Evolutionary conservation across 345 rosid genomes (phyloP).

Genomic region (Gossypium longicalyx): DNA sequence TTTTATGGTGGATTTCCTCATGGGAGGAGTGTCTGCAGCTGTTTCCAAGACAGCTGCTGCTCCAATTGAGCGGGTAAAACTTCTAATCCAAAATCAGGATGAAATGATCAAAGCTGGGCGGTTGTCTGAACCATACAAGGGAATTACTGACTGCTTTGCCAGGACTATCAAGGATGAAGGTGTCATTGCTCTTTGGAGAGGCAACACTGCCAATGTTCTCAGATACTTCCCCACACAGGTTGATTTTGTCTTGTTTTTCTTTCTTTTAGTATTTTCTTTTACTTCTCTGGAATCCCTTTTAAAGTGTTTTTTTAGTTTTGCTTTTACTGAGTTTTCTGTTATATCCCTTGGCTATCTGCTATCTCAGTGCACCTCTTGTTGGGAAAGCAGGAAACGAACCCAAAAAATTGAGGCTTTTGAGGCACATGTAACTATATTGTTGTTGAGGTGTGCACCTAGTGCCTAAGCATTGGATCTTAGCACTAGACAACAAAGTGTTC

Average conservation of each 20-base stretch:
- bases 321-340: not conserved
- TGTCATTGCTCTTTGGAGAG: constrained; percentile 50
- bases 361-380: not conserved
- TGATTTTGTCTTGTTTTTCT: not conserved
- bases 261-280: not conserved
- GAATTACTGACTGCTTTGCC: not conserved
- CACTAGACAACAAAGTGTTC: not conserved
- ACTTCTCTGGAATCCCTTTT: not conserved
- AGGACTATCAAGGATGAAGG: constrained; percentile 32
- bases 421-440: not conserved
- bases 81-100: constrained; percentile 1
- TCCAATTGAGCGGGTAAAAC: not conserved
- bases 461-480: not conserved
- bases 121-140: constrained; percentile 1
- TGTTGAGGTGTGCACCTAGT: not conserved
- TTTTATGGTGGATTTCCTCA: constrained; percentile 37
- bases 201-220: constrained; percentile 56
- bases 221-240: constrained; percentile 28
- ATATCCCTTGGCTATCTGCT: not conserved
- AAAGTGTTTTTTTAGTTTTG: not conserved
- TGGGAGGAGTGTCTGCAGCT: not conserved
- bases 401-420: not conserved
- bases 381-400: not conserved
- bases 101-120: not conserved
- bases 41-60: constrained; percentile 2